These are phyloP conservation scores for Dimargaris verticillata DNA, from an alignment of 192 early-diverging fungal species.

Conservation along the genomic window DNA sequence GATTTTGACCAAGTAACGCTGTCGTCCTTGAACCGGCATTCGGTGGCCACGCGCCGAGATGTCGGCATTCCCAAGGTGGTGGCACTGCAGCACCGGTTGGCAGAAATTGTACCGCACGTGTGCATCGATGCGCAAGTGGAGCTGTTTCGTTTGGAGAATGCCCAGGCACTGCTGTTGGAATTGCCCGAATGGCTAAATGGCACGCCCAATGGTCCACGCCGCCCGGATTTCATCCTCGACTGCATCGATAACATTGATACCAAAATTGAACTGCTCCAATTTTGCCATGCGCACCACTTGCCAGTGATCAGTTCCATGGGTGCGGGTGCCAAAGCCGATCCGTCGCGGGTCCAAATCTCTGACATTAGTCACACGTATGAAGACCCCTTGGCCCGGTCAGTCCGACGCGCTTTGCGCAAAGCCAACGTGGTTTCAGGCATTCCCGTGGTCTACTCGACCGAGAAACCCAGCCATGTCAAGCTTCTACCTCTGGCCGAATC, in stretches of 20 bases:
- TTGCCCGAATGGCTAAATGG: no score
- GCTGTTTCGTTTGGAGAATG: slow-evolving; percentile 54
- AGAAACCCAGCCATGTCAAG: slow-evolving; percentile 82
- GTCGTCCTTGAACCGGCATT: slow-evolving; percentile 86
- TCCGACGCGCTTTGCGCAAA: slow-evolving; percentile 55
- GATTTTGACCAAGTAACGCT: slow-evolving; percentile 97
- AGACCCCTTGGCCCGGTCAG: slow-evolving; percentile 81
- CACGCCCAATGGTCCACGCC: slow-evolving; percentile 12
- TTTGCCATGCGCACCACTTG: slow-evolving; percentile 59
- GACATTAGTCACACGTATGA: slow-evolving; percentile 90
- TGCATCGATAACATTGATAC: slow-evolving; percentile 95
- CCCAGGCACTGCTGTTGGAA: slow-evolving; percentile 50
- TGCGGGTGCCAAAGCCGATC: slow-evolving; percentile 90
- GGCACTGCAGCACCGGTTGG: slow-evolving; percentile 55
- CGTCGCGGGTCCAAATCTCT: slow-evolving; percentile 88
- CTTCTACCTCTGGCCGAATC: slow-evolving; percentile 78
- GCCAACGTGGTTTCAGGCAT: slow-evolving; percentile 61
- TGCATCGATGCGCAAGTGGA: slow-evolving; percentile 60
- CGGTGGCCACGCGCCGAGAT: slow-evolving; percentile 75
- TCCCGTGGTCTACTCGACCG: slow-evolving; percentile 86
- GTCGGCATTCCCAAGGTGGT: slow-evolving; percentile 78
- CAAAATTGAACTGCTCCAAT: slow-evolving; percentile 74
- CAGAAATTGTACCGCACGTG: slow-evolving; percentile 58
- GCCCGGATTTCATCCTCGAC: slow-evolving; percentile 62
- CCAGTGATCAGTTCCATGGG: slow-evolving; percentile 90